A percentile compares a stretch with the other conserved stretches of the same genome.
These are phyloP conservation scores for Alternaria gaisen DNA, from an alignment of 2,329 filamentous ascomycete species.

Conservation along the genomic window DNA sequence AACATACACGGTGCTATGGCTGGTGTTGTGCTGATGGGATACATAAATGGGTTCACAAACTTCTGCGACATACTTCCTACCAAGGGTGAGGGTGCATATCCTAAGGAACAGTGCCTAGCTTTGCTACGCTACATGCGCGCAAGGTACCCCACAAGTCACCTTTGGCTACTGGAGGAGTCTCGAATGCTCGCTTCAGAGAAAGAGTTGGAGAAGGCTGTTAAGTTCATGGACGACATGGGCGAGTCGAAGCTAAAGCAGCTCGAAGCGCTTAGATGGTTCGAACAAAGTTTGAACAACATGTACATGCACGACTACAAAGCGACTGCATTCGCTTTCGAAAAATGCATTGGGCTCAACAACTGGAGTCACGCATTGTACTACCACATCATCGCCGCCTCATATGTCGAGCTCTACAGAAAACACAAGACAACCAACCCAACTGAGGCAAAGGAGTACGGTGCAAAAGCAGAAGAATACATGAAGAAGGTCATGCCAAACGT, in stretches of 20 bases:
- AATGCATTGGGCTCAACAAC: slow-evolving; percentile 67
- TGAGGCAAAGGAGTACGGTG: slow-evolving; percentile 56
- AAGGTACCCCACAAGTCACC: slow-evolving; percentile 80
- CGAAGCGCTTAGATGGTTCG: slow-evolving; percentile 84
- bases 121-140: slow-evolving; percentile 77
- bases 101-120: slow-evolving; percentile 69
- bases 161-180: slow-evolving; percentile 91
- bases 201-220: slow-evolving; percentile 72
- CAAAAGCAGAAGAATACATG: slow-evolving; percentile 72
- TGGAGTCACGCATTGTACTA: slow-evolving; percentile 93
- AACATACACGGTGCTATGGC: slow-evolving; percentile 95
- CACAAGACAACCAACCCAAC: slow-evolving; percentile 52
- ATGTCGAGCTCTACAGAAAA: slow-evolving; percentile 82
- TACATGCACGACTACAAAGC: slow-evolving; percentile 79
- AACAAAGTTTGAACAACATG: slow-evolving; percentile 80
- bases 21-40: slow-evolving; percentile 80
- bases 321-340: slow-evolving; percentile 77
- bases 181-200: slow-evolving; percentile 75
- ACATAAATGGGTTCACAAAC: slow-evolving; percentile 87
- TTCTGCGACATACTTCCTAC: slow-evolving; percentile 86
- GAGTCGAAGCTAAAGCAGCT: slow-evolving; percentile 86
- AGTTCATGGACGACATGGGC: slow-evolving; percentile 67
- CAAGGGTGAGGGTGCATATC: slow-evolving; percentile 70
- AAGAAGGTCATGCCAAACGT: slow-evolving; percentile 75
- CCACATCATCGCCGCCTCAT: slow-evolving; percentile 81